Percentiles rank a stretch among this genome's conserved stretches.
Evolutionary conservation across 2,329 filamentous ascomycete species (phyloP).

Genomic region (Trichophyton equinum): DNA sequence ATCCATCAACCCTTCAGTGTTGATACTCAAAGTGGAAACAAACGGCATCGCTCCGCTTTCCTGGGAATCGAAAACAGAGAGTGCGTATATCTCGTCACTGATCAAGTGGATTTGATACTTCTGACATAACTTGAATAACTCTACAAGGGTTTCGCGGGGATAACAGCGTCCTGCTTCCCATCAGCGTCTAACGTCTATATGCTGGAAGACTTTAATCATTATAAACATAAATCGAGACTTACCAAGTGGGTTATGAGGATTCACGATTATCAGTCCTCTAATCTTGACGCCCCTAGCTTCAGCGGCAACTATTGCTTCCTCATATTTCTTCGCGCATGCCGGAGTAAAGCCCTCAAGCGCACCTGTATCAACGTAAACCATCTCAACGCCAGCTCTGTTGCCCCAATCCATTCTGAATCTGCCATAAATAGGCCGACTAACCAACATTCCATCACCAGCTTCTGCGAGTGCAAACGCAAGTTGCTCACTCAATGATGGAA

Average conservation of each 20-base stretch:
- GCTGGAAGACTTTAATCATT: slow-evolving; percentile 20
- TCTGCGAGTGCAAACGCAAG: slow-evolving; percentile 33
- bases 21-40: slow-evolving; percentile 36
- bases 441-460: slow-evolving; percentile 35
- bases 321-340: slow-evolving; percentile 25
- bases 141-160: slow-evolving; percentile 28
- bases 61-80: slow-evolving; percentile 38
- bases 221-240: slow-evolving; percentile 13
- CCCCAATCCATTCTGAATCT: slow-evolving; percentile 40
- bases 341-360: slow-evolving; percentile 28
- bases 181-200: slow-evolving; percentile 23
- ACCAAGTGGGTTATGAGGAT: slow-evolving; percentile 36
- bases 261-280: slow-evolving; percentile 31
- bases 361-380: slow-evolving; percentile 29
- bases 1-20: slow-evolving; percentile 36
- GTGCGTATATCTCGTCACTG: slow-evolving; percentile 48
- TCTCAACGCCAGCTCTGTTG: slow-evolving; percentile 29
- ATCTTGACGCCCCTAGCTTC: slow-evolving; percentile 23
- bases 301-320: slow-evolving; percentile 25
- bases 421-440: slow-evolving; percentile 37
- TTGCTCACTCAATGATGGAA: slow-evolving; percentile 33
- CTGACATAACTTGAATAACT: slow-evolving; percentile 39
- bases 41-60: slow-evolving; percentile 33
- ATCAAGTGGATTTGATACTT: slow-evolving; percentile 41
- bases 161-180: slow-evolving; percentile 38